Base-by-base conservation (phyloP, 1,284 basidiomycete genomes). In the Rhodotorula sp. region DNA sequence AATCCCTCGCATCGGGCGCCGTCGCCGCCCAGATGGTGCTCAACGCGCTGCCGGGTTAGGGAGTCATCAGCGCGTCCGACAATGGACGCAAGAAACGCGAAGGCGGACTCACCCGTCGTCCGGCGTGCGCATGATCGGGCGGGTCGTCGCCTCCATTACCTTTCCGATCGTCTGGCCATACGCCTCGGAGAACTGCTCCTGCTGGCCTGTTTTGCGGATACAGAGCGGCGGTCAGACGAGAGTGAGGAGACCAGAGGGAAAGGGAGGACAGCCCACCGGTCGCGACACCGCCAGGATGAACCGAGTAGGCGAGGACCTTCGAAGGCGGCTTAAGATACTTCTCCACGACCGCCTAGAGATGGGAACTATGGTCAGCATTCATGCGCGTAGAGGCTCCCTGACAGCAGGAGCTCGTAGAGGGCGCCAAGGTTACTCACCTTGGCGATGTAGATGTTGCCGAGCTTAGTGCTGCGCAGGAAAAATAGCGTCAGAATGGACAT, bases 81-180 rank as follows among this genome's bases (percentile, higher is more conserved):
- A 55, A 41, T 15, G 39, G 15, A 15, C 39, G 39, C 39, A 15
- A 39, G 39, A 39, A 7, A 15, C 39, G n/a, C 5, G 41, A 19
- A 41, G n/a, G 25, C 62, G 12, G 22, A 64, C 63, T 39, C 39
- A 39, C 39, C 74, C 74, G 19, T 75, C 65, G 32, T 68, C 57
- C 12, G 76, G 72, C 12, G 61, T 36, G 10, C 66, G 53, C 74
- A 75, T 75, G 17, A 66, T n/a, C 15, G 65, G 66, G 3, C 60
- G 32, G 0, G 70, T 51, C 3, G 53, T 71, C 19, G 68, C 57
- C 10, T 64, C 58, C 53, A 76, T 64, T 12, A 68, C 27, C 15
- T 46, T 53, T 21, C 77, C 77, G 9, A 54, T 64, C 1, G 32
- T 55, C 29, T 73, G 69, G 4, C 75, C 73, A 60, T 78, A 78